Percentiles rank a stretch among this genome's conserved stretches.
Conservation (phyloP, 1,284 basidiomycete genomes). For the Sparassis latifolia region DNA sequence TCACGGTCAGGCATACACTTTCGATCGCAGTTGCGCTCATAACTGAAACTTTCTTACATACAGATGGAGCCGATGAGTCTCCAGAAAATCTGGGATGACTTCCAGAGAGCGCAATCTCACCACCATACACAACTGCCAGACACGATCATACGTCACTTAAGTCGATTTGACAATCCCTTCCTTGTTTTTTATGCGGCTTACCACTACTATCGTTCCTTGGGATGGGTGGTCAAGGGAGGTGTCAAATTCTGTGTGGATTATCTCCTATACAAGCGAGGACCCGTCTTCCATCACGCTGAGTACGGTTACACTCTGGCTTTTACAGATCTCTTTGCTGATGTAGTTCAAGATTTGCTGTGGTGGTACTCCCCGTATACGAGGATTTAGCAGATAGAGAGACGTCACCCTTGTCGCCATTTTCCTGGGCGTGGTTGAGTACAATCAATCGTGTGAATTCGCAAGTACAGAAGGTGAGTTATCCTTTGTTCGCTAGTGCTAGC, state of each 20-base stretch:
- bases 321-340: not conserved
- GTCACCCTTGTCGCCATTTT: constrained; percentile 64
- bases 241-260: constrained; percentile 98
- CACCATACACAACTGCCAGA: constrained; percentile 25
- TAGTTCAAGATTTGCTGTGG: constrained; percentile 72
- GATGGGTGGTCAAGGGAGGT: constrained; percentile 96
- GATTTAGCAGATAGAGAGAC: constrained; percentile 63
- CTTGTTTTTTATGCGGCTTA: constrained; percentile 87
- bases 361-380: constrained; percentile 87
- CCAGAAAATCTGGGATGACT: constrained; percentile 52
- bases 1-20: constrained; percentile 39
- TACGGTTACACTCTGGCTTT: constrained; percentile 32
- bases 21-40: not conserved
- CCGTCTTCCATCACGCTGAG: constrained; percentile 96
- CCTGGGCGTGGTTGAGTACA: constrained; percentile 96
- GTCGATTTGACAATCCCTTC: constrained; percentile 85
- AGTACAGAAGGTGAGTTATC: constrained; percentile 79
- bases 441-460: constrained; percentile 96
- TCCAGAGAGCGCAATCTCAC: constrained; percentile 38
- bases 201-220: constrained; percentile 93
- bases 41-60: constrained; percentile 3
- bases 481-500: not conserved
- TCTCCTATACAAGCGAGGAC: constrained; percentile 91
- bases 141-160: constrained; percentile 18
- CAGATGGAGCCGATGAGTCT: constrained; percentile 49